Evolutionary conservation across 441 rosid genomes (phyloP).

Genomic region (Manihot esculenta): DNA sequence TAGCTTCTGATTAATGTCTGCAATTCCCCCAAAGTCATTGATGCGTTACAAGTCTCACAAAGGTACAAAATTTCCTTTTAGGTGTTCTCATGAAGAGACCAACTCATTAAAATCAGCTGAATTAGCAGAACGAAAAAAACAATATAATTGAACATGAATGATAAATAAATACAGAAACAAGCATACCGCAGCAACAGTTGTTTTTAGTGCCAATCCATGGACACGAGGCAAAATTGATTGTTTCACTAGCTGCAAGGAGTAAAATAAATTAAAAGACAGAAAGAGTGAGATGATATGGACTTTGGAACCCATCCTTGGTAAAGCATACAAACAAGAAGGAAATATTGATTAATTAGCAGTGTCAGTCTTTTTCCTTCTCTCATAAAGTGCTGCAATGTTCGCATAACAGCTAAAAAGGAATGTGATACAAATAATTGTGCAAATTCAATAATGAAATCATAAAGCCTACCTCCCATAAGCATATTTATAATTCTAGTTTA

Average conservation of each 20-base stretch:
- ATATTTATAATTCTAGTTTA: background rate
- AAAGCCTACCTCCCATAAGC: background rate
- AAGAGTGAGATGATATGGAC: background rate
- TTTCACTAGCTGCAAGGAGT: constrained; percentile 71
- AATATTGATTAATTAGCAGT: background rate
- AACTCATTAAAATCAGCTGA: background rate
- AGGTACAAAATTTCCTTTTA: background rate
- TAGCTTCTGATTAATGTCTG: constrained; percentile 19
- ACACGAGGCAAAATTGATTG: constrained; percentile 92
- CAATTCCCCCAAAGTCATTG: background rate
- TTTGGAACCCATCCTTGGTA: background rate
- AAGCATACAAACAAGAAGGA: background rate
- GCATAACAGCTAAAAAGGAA: background rate
- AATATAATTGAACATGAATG: background rate
- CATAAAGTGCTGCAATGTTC: background rate
- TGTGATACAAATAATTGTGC: background rate
- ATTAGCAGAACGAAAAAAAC: background rate
- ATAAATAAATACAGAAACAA: constrained; percentile 10
- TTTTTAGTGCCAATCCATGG: constrained; percentile 90
- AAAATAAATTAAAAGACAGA: background rate
- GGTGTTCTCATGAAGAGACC: background rate
- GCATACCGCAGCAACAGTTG: constrained; percentile 94
- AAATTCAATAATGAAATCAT: background rate
- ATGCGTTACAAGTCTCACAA: too few relatives aligned
- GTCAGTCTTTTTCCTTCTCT: background rate